A percentile compares a stretch with the other conserved stretches of the same genome.
Evolutionary conservation across 805 yeast species (phyloP).

Genomic region (Candida anglica): DNA sequence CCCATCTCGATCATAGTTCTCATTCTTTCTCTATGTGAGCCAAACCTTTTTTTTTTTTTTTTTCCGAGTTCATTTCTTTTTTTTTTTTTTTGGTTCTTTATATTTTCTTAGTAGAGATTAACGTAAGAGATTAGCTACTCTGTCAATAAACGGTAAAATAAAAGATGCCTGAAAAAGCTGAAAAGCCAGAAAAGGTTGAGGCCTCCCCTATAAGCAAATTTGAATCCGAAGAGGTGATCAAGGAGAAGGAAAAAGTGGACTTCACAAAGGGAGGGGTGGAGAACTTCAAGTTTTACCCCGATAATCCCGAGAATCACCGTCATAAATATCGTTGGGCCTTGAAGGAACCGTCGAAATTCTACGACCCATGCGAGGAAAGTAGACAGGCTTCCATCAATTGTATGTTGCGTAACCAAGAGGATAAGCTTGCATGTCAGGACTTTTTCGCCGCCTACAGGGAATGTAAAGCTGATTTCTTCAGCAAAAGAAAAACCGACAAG

Average conservation of each 20-base stretch:
- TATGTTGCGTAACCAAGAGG: conserved; percentile 70
- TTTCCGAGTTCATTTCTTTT: too few species aligned
- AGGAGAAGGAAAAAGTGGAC: conserved; percentile 42
- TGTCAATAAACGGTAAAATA: too few species aligned
- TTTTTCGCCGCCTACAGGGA: conserved; percentile 92
- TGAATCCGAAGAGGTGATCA: conserved; percentile 22
- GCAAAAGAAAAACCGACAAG: conserved; percentile 32
- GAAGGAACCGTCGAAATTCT: conserved; percentile 79
- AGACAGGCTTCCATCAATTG: conserved; percentile 85
- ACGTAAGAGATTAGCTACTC: too few species aligned
- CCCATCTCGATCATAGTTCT: too few species aligned
- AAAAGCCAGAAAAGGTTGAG: too few species aligned
- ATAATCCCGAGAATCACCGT: conserved; percentile 69
- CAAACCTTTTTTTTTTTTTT: too few species aligned
- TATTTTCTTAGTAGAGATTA: too few species aligned
- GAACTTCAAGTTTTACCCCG: conserved; percentile 74
- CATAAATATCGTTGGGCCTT: conserved; percentile 67
- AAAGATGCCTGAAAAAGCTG: too few species aligned
- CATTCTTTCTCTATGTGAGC: too few species aligned
- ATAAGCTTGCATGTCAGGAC: conserved; percentile 60
- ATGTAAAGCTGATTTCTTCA: conserved; percentile 62
- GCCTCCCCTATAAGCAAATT: too few species aligned
- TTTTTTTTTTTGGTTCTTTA: too few species aligned
- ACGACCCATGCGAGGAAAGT: conserved; percentile 91
- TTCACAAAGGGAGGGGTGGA: conserved; percentile 54